Conservation (phyloP, 495 filamentous ascomycete species). For the Filosporella fistucella region DNA sequence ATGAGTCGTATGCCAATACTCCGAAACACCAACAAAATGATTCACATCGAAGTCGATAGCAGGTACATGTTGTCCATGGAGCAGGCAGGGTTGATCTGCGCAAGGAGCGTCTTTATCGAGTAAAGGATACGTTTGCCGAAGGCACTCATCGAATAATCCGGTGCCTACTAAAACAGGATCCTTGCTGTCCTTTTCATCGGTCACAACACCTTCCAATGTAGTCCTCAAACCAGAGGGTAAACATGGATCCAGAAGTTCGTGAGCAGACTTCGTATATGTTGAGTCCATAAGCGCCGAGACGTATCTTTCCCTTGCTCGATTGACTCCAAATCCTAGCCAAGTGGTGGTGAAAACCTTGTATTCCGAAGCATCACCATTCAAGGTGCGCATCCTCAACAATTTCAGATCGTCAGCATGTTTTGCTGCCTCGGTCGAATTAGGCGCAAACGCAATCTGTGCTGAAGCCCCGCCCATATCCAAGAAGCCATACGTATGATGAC, state of each 20-base stretch:
- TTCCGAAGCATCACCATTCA: conserved; percentile 72
- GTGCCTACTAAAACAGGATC: conserved; percentile 66
- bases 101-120: conserved; percentile 89
- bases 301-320: conserved; percentile 82
- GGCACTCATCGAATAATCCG: conserved; percentile 80
- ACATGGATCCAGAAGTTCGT: conserved; percentile 87
- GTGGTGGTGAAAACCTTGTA: conserved; percentile 91
- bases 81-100: conserved; percentile 74
- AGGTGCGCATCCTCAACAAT: conserved; percentile 72
- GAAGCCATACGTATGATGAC: conserved; percentile 95
- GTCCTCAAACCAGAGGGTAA: conserved; percentile 73
- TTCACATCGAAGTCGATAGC: conserved; percentile 98
- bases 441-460: conserved; percentile 95
- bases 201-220: conserved; percentile 53
- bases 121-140: conserved; percentile 75
- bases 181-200: conserved; percentile 26
- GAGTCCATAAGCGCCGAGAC: conserved; percentile 63
- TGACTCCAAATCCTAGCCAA: conserved; percentile 94
- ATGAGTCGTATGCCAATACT: conserved; percentile 99
- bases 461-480: conserved; percentile 98
- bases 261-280: conserved; percentile 42
- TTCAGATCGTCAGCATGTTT: conserved; percentile 91
- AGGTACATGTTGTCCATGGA: conserved; percentile 86
- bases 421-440: conserved; percentile 83
- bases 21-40: conserved; percentile 95